A percentile compares a stretch with the other conserved stretches of the same genome.
Evolutionary conservation across 2,329 filamentous ascomycete species (phyloP).

Genomic region (Neopestalotiopsis sp.): DNA sequence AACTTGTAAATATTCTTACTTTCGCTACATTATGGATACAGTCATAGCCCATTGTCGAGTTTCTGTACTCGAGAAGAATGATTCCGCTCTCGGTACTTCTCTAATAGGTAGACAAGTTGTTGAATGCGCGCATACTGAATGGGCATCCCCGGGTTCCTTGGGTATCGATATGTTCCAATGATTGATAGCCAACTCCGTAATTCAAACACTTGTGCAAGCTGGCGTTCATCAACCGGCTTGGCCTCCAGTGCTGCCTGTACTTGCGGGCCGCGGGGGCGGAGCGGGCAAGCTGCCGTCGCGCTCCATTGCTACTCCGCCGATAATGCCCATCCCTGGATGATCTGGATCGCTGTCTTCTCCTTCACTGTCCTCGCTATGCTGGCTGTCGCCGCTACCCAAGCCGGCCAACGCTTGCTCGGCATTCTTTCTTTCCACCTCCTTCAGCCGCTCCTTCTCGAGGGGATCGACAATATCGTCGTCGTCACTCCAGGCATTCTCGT

Average conservation of each 20-base stretch:
- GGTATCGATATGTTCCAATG: background rate
- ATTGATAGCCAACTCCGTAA: background rate
- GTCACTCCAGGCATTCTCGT: slow-evolving; percentile 64
- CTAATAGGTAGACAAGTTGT: background rate
- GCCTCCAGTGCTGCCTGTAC: slow-evolving; percentile 44
- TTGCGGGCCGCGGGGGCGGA: slow-evolving; percentile 45
- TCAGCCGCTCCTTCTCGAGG: slow-evolving; percentile 61
- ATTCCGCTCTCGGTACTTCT: background rate
- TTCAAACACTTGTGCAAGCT: background rate
- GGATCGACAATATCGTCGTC: slow-evolving; percentile 69
- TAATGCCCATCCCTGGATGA: slow-evolving; percentile 29
- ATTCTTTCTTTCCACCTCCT: slow-evolving; percentile 53
- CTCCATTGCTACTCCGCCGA: slow-evolving; percentile 51
- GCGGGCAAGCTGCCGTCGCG: slow-evolving; percentile 38
- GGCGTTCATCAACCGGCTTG: slow-evolving; percentile 24
- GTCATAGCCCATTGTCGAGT: background rate
- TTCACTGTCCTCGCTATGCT: slow-evolving; percentile 39
- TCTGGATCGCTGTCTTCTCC: slow-evolving; percentile 31
- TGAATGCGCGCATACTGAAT: background rate
- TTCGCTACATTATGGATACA: background rate
- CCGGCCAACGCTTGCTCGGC: slow-evolving; percentile 43
- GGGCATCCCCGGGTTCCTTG: background rate
- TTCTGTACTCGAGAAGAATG: background rate
- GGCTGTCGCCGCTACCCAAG: slow-evolving; percentile 35
- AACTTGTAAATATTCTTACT: background rate